Percentiles rank a stretch among this genome's conserved stretches.
phyloP scores from a whole-genome alignment of 1,139 yeast species.

The Hansenula lynferdii region DNA sequence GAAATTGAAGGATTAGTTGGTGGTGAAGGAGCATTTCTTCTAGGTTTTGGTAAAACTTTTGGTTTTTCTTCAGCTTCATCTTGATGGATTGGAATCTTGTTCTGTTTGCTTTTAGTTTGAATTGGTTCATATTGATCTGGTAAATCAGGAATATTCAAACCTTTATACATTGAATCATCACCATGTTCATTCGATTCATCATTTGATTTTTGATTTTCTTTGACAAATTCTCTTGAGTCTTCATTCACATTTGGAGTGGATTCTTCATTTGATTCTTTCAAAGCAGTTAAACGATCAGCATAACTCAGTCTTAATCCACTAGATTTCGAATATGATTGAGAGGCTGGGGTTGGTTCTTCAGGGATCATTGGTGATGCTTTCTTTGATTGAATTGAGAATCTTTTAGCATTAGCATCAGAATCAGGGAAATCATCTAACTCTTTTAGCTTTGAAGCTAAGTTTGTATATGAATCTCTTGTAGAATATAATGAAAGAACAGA shows the following conservation, averaged over 20 bases:
- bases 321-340: conserved; percentile 3
- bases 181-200: conserved; percentile 2
- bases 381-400: conserved; percentile 5
- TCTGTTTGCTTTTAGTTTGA: conserved; percentile 2
- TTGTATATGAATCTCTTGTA: conserved; percentile 59
- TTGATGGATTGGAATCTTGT: conserved; percentile 3
- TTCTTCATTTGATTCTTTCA: conserved; percentile 6
- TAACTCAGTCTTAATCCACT: conserved; percentile 19
- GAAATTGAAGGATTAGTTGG: conserved; percentile 21
- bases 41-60: conserved; percentile 13
- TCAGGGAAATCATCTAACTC: conserved; percentile 27
- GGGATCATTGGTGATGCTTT: conserved; percentile 15
- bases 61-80: conserved; percentile 4
- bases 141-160: conserved; percentile 16
- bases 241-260: not conserved
- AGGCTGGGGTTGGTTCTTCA: conserved; percentile 23
- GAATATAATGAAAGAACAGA: conserved; percentile 69
- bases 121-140: conserved; percentile 15
- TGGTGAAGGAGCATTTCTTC: conserved; percentile 29
- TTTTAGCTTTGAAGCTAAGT: conserved; percentile 51
- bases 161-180: conserved; percentile 3
- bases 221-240: too few species aligned
- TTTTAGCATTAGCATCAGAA: conserved; percentile 3
- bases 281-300: conserved; percentile 22
- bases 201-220: too few species aligned